Percentiles rank a stretch among this genome's conserved stretches.
These are phyloP conservation scores for Venturia carpophila DNA, from an alignment of 2,329 filamentous ascomycete genomes.

Conservation along the genomic window DNA sequence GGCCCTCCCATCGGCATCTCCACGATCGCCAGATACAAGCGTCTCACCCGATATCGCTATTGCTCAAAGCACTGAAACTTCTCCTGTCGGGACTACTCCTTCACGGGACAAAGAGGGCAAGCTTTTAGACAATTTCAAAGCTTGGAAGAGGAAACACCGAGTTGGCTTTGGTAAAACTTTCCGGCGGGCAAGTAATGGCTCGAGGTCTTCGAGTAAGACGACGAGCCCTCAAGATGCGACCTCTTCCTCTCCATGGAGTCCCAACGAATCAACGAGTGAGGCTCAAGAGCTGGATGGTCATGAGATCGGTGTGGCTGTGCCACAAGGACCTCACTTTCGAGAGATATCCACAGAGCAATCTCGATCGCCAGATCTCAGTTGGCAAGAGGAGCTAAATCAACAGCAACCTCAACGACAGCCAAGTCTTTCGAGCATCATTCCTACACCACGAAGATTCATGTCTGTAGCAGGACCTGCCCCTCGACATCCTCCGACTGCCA, in stretches of 20 bases:
- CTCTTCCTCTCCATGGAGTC: not conserved
- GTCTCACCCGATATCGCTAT: not conserved
- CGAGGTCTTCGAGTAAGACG: slow-evolving; percentile 7
- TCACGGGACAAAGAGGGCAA: not conserved
- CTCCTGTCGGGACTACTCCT: not conserved
- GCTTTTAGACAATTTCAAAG: slow-evolving; percentile 1
- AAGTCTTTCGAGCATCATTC: slow-evolving; percentile 9
- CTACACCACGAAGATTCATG: slow-evolving; percentile 9
- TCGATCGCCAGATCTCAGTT: not conserved
- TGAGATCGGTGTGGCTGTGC: not conserved
- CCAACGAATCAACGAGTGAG: not conserved
- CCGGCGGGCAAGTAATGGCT: not conserved
- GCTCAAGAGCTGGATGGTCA: slow-evolving; percentile 13
- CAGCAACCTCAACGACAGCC: slow-evolving; percentile 2
- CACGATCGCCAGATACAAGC: not conserved
- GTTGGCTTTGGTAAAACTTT: not conserved
- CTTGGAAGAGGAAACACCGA: not conserved
- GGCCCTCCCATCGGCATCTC: not conserved
- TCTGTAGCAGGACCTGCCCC: slow-evolving; percentile 1
- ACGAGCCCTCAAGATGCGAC: slow-evolving; percentile 6
- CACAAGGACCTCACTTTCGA: not conserved
- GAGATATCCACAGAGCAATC: not conserved
- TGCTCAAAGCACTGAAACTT: not conserved
- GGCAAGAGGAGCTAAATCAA: not conserved
- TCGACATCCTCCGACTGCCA: not conserved